Evolutionary conservation across 129 eudicot genomes (phyloP), one percentile per base, ranked within the genome.

Genomic region (Gnaphalium uliginosum): DNA sequence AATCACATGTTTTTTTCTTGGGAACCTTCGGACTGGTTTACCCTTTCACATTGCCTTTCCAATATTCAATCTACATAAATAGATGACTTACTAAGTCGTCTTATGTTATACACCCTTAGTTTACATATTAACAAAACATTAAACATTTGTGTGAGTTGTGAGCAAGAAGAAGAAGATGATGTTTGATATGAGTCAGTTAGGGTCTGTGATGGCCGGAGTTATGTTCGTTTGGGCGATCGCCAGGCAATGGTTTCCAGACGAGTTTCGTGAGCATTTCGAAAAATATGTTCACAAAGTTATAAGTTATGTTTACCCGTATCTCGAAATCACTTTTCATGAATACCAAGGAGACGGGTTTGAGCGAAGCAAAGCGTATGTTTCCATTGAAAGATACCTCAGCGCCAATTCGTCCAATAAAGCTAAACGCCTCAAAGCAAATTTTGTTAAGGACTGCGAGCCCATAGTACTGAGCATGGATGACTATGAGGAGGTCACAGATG

Each of bases 401-500:
- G 18, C 57, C 58, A 19, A 72, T 61, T 75, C 86, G 6, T 51
- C 88, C 22, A 17, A 33, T 1, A 61, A 61, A 66, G 88, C 88
- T 19, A 83, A 76, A 73, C 66, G 83, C 0, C 83, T 88, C 32
- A 77, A 81, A 62, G 93, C 90, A 41, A 71, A 76, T 27, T 41
- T 85, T 2, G 26, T 76, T 23, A 73, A 80, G 6, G 85, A 85
- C 70, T 27, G 71, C 13, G 65, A 85, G 19, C 41, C 88, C 0
- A 22, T 88, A 0, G 81, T 88, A 0, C 82, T 88, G 1, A 74
- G 85, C 19, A 88, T 88, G 88, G 93, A 77, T 1, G 85, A 82
- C 11, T 27, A 80, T 37, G 89, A 88, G 66, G 88, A 88, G 33
- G 87, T 88, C 72, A 72, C 77, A 4, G 93, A 88, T 26, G 88